These are phyloP conservation scores for Globisporangium heterothallicum DNA, from an alignment of 352 stramenopile species.

Conservation along the genomic window DNA sequence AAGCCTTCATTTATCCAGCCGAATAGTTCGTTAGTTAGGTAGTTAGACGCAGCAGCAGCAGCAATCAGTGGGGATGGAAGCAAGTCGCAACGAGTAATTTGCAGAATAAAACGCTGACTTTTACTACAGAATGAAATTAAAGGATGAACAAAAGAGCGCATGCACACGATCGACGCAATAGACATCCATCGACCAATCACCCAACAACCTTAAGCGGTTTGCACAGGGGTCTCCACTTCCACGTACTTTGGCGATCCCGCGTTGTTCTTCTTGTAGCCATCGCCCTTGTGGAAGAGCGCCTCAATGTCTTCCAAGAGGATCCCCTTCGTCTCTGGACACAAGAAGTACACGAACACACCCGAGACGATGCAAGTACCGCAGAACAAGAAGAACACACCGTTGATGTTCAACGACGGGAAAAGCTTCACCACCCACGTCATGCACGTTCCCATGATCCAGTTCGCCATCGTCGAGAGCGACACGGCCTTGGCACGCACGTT, in stretches of 20 bases:
- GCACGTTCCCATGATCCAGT: conserved; percentile 25
- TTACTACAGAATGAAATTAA: too few relatives aligned
- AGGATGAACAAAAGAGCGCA: too few relatives aligned
- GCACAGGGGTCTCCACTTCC: conserved; percentile 13
- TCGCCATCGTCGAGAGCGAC: conserved; percentile 28
- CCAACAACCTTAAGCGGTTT: too few relatives aligned
- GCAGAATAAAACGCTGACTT: too few relatives aligned
- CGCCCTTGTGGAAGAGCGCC: conserved; percentile 27
- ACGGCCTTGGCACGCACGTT: conserved; percentile 36
- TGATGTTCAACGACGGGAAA: conserved; percentile 39
- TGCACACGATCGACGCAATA: too few relatives aligned
- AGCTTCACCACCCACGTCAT: conserved; percentile 47
- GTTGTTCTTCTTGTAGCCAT: conserved; percentile 4
- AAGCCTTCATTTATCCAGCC: neutral
- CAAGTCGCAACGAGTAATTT: too few relatives aligned
- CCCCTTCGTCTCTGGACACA: conserved; percentile 36
- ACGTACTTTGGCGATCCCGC: conserved; percentile 16
- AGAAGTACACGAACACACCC: conserved; percentile 29
- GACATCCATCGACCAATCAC: too few relatives aligned
- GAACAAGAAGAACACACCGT: conserved; percentile 54
- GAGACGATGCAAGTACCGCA: conserved; percentile 25
- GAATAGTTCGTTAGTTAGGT: too few relatives aligned
- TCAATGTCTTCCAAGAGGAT: conserved; percentile 39
- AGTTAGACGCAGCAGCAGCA: too few relatives aligned
- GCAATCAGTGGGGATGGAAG: too few relatives aligned